phyloP scores from a whole-genome alignment of 495 filamentous ascomycete species.

The Trichocladium antarcticum region DNA sequence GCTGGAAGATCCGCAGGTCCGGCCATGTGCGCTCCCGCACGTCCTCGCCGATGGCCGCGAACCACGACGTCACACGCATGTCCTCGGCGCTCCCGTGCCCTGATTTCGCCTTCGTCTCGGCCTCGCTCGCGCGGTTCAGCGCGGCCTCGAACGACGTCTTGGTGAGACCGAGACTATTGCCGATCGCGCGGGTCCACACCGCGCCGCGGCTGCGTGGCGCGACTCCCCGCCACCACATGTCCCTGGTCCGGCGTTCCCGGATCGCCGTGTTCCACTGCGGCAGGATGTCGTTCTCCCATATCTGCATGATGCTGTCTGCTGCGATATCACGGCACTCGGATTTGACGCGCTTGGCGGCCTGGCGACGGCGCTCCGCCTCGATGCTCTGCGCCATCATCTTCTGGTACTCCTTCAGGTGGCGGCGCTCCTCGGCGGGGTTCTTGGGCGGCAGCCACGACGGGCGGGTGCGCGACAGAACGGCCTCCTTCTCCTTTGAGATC shows the following conservation, averaged over 20 bases:
- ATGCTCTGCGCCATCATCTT: slow-evolving; percentile 77
- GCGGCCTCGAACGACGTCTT: slow-evolving; percentile 70
- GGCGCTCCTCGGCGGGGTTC: slow-evolving; percentile 81
- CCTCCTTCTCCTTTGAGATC: slow-evolving; percentile 93
- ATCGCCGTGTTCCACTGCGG: slow-evolving; percentile 75
- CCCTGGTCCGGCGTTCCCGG: slow-evolving; percentile 62
- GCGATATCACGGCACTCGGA: slow-evolving; percentile 41
- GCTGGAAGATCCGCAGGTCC: slow-evolving; percentile 75
- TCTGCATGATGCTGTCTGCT: slow-evolving; percentile 59
- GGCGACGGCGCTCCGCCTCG: slow-evolving; percentile 52
- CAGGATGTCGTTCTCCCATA: slow-evolving; percentile 82
- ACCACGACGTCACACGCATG: slow-evolving; percentile 43
- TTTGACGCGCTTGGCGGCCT: slow-evolving; percentile 38
- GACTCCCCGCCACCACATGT: slow-evolving; percentile 91
- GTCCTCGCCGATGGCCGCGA: slow-evolving; percentile 59
- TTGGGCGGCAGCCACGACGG: slow-evolving; percentile 96
- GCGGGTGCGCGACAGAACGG: slow-evolving; percentile 76
- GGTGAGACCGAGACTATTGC: slow-evolving; percentile 74
- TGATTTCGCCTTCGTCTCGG: slow-evolving; percentile 43
- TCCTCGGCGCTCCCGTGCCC: slow-evolving; percentile 35
- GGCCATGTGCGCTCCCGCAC: slow-evolving; percentile 57
- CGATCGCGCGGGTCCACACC: slow-evolving; percentile 81
- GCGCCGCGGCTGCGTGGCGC: slow-evolving; percentile 64
- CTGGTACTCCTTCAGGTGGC: slow-evolving; percentile 84
- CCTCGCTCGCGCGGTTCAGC: slow-evolving; percentile 57